Evolutionary conservation across 75 land plant species (phyloP).

Genomic region (Sequoiadendron giganteum): DNA sequence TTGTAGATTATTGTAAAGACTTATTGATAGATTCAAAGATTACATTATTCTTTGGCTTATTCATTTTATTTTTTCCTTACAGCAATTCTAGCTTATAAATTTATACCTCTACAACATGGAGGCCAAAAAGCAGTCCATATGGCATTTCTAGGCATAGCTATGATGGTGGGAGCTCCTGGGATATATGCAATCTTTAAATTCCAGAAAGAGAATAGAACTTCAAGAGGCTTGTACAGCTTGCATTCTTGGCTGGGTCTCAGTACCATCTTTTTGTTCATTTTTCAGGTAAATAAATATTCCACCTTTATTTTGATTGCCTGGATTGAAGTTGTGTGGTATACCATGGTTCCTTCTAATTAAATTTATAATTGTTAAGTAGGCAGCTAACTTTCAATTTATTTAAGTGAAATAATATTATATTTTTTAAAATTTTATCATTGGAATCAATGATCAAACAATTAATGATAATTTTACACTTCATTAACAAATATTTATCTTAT

Average conservation of each 20-base stretch:
- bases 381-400: too few relatives aligned
- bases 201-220: background rate
- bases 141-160: background rate
- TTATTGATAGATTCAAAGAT: too few relatives aligned
- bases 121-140: background rate
- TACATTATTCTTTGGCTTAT: too few relatives aligned
- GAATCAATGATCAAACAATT: too few relatives aligned
- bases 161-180: background rate
- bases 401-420: too few relatives aligned
- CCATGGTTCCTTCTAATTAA: background rate
- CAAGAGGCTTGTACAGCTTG: background rate
- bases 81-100: background rate
- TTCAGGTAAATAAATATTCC: background rate
- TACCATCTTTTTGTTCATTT: background rate
- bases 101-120: background rate
- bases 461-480: too few relatives aligned
- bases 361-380: background rate
- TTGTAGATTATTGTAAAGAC: too few relatives aligned
- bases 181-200: background rate
- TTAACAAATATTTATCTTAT: too few relatives aligned
- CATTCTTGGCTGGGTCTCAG: background rate
- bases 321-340: background rate
- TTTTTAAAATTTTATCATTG: too few relatives aligned
- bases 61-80: background rate
- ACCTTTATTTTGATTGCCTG: background rate